Percentiles rank a stretch among this genome's conserved stretches.
phyloP scores from a whole-genome alignment of 352 stramenopile genomes.

The Peronospora belbahrii region DNA sequence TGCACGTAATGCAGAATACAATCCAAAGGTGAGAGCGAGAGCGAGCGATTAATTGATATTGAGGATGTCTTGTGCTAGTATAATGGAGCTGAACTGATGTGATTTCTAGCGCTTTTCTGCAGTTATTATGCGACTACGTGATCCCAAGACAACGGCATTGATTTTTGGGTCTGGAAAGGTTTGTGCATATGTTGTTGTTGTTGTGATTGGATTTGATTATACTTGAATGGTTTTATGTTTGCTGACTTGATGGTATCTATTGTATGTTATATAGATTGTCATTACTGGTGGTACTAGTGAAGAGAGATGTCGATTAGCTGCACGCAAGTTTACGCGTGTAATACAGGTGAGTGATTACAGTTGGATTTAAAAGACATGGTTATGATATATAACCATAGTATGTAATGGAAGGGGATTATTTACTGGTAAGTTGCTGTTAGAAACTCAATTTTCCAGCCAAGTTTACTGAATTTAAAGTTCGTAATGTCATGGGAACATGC shows the following conservation, averaged over 20 bases:
- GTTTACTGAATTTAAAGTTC: constrained; percentile 89
- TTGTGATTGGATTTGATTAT: neutral
- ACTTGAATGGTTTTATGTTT: neutral
- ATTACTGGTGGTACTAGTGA: constrained; percentile 81
- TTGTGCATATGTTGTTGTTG: constrained; percentile 12
- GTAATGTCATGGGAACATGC: constrained; percentile 98
- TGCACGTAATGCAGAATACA: constrained; percentile 99
- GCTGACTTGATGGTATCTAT: neutral
- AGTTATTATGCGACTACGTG: constrained; percentile 92
- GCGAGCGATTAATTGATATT: neutral
- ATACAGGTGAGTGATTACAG: constrained; percentile 45
- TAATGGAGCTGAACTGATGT: too few relatives aligned
- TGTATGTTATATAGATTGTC: constrained; percentile 86
- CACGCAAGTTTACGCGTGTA: constrained; percentile 80
- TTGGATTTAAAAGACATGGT: neutral
- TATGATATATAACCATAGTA: too few relatives aligned
- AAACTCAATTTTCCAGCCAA: constrained; percentile 85
- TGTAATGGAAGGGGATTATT: too few relatives aligned
- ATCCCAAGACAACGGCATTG: constrained; percentile 96
- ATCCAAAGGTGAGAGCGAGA: constrained; percentile 95
- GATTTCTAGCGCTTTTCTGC: constrained; percentile 91
- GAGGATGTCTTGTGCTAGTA: too few relatives aligned
- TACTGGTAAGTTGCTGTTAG: constrained; percentile 22
- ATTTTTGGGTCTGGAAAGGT: constrained; percentile 97
- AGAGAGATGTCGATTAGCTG: constrained; percentile 73